Evolutionary conservation across 352 stramenopile genomes (phyloP).

Genomic region (Globisporangium camurandrum): DNA sequence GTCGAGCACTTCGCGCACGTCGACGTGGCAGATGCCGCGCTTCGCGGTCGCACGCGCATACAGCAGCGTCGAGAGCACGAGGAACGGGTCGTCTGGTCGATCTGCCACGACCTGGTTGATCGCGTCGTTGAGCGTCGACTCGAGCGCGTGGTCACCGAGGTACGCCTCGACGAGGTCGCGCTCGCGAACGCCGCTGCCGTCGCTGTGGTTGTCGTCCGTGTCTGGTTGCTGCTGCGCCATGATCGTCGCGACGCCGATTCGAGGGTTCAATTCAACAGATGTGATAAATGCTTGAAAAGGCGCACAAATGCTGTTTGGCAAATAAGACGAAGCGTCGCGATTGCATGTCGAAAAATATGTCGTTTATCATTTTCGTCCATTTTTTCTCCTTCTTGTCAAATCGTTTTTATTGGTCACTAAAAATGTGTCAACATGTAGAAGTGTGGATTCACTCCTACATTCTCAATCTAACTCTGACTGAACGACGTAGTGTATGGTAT

Average conservation of each 20-base stretch:
- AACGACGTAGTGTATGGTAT: too few relatives aligned
- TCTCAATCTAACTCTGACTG: too few relatives aligned
- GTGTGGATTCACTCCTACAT: too few relatives aligned
- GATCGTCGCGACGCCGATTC: too few relatives aligned
- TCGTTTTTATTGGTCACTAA: too few relatives aligned
- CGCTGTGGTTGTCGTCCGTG: not conserved
- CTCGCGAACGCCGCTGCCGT: conserved; percentile 37
- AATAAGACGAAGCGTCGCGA: too few relatives aligned
- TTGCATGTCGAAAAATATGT: too few relatives aligned
- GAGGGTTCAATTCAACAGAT: too few relatives aligned
- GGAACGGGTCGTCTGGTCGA: conserved; percentile 57
- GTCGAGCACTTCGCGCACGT: conserved; percentile 50
- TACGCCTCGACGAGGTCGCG: conserved; percentile 74
- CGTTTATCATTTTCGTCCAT: too few relatives aligned
- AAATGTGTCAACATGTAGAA: too few relatives aligned
- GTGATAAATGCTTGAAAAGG: not conserved
- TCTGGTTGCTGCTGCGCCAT: conserved; percentile 3
- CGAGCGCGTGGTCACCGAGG: conserved; percentile 57
- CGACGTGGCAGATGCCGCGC: conserved; percentile 58
- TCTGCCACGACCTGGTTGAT: conserved; percentile 66
- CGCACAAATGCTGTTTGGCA: not conserved
- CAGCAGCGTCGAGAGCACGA: conserved; percentile 58
- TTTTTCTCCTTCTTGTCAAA: too few relatives aligned
- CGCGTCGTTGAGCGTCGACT: conserved; percentile 55
- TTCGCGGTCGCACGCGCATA: conserved; percentile 50